Percentiles rank a stretch among this genome's conserved stretches.
Evolutionary conservation across 2,329 filamentous ascomycete genomes (phyloP).

Genomic region (Aspergillus neotritici): DNA sequence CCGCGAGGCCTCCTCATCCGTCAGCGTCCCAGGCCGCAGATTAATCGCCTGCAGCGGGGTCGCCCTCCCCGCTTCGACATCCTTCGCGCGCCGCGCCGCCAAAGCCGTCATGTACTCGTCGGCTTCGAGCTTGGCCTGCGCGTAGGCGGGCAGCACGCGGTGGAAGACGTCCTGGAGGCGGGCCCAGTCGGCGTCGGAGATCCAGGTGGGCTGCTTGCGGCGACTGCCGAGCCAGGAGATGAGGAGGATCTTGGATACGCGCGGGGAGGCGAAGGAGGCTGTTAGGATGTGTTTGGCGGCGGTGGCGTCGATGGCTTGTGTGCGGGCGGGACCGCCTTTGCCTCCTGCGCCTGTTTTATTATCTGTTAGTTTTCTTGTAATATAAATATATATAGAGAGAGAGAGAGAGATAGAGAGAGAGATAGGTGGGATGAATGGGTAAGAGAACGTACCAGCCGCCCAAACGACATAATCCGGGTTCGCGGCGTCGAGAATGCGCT

Average conservation of each 20-base stretch:
- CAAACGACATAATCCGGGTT: conserved; percentile 44
- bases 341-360: conserved; percentile 46
- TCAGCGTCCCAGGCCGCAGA: conserved; percentile 47
- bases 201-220: conserved; percentile 46
- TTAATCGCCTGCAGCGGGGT: conserved; percentile 45
- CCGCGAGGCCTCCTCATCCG: conserved; percentile 43
- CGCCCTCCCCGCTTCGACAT: conserved; percentile 7
- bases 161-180: conserved; percentile 43
- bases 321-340: conserved; percentile 47
- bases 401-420: not conserved
- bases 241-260: conserved; percentile 51
- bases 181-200: conserved; percentile 45
- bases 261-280: conserved; percentile 41
- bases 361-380: not conserved
- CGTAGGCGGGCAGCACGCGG: conserved; percentile 48
- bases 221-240: conserved; percentile 51
- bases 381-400: not conserved
- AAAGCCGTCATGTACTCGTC: conserved; percentile 51
- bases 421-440: not conserved
- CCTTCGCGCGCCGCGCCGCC: conserved; percentile 29
- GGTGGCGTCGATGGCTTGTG: conserved; percentile 49
- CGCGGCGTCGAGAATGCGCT: conserved; percentile 50
- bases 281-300: conserved; percentile 52
- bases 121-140: conserved; percentile 50
- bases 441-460: conserved; percentile 37